Evolutionary conservation across 2,329 filamentous ascomycete genomes (phyloP).

Genomic region (Curvularia eragrostidis): DNA sequence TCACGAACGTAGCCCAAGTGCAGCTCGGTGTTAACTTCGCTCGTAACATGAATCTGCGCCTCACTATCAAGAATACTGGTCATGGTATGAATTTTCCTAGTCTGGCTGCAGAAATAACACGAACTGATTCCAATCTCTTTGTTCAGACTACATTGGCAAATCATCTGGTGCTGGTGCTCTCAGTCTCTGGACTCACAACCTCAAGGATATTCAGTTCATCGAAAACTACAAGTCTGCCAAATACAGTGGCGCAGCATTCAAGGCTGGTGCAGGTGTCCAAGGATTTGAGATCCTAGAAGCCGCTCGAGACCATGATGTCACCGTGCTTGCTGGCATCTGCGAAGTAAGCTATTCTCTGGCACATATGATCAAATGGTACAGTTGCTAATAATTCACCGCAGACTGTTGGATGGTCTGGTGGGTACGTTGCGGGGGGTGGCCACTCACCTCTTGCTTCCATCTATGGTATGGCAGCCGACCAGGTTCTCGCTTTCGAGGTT

Average conservation of each 20-base stretch:
- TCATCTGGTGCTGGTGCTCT: slow-evolving; percentile 31
- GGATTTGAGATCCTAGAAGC: slow-evolving; percentile 27
- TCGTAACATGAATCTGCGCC: slow-evolving; percentile 26
- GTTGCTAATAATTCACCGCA: slow-evolving; percentile 12
- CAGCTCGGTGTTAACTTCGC: slow-evolving; percentile 30
- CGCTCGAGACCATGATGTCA: slow-evolving; percentile 33
- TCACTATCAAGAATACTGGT: slow-evolving; percentile 29
- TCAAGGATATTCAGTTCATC: slow-evolving; percentile 26
- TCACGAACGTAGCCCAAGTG: slow-evolving; percentile 24
- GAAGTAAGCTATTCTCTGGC: slow-evolving; percentile 30
- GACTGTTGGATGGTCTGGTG: slow-evolving; percentile 38
- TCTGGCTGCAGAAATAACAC: background rate
- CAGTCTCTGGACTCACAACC: slow-evolving; percentile 35
- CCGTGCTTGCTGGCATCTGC: slow-evolving; percentile 22
- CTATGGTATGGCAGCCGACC: slow-evolving; percentile 38
- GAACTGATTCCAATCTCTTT: background rate
- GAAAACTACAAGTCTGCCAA: slow-evolving; percentile 12
- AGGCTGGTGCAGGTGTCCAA: slow-evolving; percentile 29
- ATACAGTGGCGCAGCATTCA: slow-evolving; percentile 30
- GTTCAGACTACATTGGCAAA: slow-evolving; percentile 21
- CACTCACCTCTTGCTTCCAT: slow-evolving; percentile 58
- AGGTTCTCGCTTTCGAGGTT: slow-evolving; percentile 21
- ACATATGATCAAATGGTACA: background rate
- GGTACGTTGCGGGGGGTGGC: slow-evolving; percentile 55
- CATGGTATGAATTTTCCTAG: slow-evolving; percentile 9